Evolutionary conservation across 2,329 filamentous ascomycete species (phyloP).

Genomic region (Aphanoascus verrucosus): DNA sequence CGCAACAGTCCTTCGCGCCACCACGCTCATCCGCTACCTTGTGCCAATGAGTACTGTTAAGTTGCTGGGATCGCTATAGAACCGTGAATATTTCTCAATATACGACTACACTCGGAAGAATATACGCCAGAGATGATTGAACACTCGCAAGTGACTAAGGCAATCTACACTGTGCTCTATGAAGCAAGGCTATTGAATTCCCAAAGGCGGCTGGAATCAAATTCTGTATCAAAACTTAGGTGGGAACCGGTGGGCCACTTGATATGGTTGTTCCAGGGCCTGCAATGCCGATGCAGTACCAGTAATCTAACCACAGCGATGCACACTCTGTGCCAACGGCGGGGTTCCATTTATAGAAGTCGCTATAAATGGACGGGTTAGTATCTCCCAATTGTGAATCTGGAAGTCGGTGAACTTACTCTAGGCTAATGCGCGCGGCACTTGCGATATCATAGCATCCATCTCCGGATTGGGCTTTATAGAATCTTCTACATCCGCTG

Average conservation of each 20-base stretch:
- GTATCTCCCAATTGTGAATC: neutral
- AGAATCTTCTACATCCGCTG: neutral
- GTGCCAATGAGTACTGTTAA: too few relatives aligned
- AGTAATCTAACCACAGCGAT: slow-evolving; percentile 13
- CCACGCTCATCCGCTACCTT: too few relatives aligned
- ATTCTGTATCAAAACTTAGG: too few relatives aligned
- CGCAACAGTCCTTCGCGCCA: too few relatives aligned
- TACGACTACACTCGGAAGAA: too few relatives aligned
- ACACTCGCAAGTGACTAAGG: too few relatives aligned
- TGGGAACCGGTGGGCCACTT: neutral
- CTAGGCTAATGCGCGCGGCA: neutral
- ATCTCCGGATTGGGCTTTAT: neutral
- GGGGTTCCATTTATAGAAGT: slow-evolving; percentile 19
- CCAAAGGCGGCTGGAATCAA: too few relatives aligned
- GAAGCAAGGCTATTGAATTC: too few relatives aligned
- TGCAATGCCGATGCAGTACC: slow-evolving; percentile 17
- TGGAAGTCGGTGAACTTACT: neutral
- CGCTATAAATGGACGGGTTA: neutral
- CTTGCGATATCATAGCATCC: neutral
- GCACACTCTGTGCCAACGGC: slow-evolving; percentile 14
- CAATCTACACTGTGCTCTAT: too few relatives aligned
- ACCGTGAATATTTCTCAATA: too few relatives aligned
- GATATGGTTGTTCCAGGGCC: neutral
- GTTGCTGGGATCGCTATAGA: too few relatives aligned
- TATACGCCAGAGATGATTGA: too few relatives aligned